Conservation (phyloP, 2,329 filamentous ascomycete species). For the Xylaria arbuscula region DNA sequence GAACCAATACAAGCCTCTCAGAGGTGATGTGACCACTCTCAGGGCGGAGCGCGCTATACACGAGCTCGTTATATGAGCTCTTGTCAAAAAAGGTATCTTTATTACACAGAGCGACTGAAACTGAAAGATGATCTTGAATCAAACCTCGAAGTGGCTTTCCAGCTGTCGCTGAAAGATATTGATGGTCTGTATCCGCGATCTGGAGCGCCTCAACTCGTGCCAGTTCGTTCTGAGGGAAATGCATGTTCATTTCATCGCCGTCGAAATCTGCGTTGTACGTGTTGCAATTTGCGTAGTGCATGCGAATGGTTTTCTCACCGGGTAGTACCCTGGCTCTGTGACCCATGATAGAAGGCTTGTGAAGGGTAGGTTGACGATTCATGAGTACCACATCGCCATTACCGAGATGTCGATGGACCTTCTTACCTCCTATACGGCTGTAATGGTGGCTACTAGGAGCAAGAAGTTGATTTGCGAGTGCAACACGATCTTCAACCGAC, state of each 20-base stretch:
- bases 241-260: slow-evolving; percentile 99
- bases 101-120: slow-evolving; percentile 89
- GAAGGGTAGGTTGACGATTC: slow-evolving; percentile 97
- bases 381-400: slow-evolving; percentile 98
- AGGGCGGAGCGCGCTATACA: slow-evolving; percentile 89
- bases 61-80: slow-evolving; percentile 90
- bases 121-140: slow-evolving; percentile 98
- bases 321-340: slow-evolving; percentile 92
- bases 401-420: slow-evolving; percentile 94
- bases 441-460: slow-evolving; percentile 81
- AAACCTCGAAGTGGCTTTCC: slow-evolving; percentile 94
- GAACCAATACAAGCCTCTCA: slow-evolving; percentile 82
- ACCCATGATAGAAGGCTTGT: slow-evolving; percentile 99
- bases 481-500: slow-evolving; percentile 85
- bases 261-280: slow-evolving; percentile 99
- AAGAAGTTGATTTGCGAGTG: slow-evolving; percentile 91
- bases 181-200: slow-evolving; percentile 95
- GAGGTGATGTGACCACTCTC: slow-evolving; percentile 89
- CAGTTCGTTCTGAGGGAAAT: slow-evolving; percentile 97
- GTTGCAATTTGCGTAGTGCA: slow-evolving; percentile 99
- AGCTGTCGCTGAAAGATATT: slow-evolving; percentile 93
- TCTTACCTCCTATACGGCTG: slow-evolving; percentile 87
- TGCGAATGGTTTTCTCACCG: slow-evolving; percentile 96
- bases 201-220: slow-evolving; percentile 92
- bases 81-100: slow-evolving; percentile 91